Percentiles rank a stretch among this genome's conserved stretches.
These are phyloP conservation scores for Penicillium riverlandense DNA, from an alignment of 495 filamentous ascomycete genomes.

Conservation along the genomic window DNA sequence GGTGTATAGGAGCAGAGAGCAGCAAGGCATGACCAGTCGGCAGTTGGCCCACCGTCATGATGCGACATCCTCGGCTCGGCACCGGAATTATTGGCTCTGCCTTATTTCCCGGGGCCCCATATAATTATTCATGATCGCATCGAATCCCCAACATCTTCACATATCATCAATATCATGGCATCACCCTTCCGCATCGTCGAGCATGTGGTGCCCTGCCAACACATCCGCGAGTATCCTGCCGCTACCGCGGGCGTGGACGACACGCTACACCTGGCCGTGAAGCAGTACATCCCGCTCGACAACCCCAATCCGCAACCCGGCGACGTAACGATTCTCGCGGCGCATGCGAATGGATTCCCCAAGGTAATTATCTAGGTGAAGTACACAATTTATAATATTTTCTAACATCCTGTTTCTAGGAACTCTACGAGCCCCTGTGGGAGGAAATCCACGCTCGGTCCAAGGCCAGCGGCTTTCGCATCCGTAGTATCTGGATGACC, in stretches of 20 bases:
- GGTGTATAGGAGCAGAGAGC: too few species aligned
- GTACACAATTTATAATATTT: too few species aligned
- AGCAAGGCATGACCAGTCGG: too few species aligned
- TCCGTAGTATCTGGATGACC: constrained; percentile 80
- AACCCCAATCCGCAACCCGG: constrained; percentile 57
- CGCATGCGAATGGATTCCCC: constrained; percentile 85
- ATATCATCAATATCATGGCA: constrained; percentile 9
- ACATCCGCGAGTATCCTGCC: constrained; percentile 64
- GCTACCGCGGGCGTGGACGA: constrained; percentile 56
- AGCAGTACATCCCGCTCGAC: constrained; percentile 73
- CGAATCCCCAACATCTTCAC: not conserved
- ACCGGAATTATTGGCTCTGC: too few species aligned
- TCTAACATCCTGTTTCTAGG: constrained; percentile 35
- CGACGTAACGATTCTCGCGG: constrained; percentile 76
- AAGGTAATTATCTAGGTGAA: constrained; percentile 44
- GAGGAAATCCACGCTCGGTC: constrained; percentile 58
- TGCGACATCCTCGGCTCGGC: too few species aligned
- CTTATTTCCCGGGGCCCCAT: too few species aligned
- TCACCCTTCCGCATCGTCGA: constrained; percentile 47
- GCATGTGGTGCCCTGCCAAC: constrained; percentile 57
- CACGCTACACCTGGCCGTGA: constrained; percentile 60
- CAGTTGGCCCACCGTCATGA: too few species aligned
- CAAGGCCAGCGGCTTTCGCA: constrained; percentile 51
- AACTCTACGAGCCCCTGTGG: constrained; percentile 85
- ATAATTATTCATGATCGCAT: not conserved